These are phyloP conservation scores for Alopecurus myosuroides DNA, from an alignment of 176 grass and related monocot species.

Conservation along the genomic window DNA sequence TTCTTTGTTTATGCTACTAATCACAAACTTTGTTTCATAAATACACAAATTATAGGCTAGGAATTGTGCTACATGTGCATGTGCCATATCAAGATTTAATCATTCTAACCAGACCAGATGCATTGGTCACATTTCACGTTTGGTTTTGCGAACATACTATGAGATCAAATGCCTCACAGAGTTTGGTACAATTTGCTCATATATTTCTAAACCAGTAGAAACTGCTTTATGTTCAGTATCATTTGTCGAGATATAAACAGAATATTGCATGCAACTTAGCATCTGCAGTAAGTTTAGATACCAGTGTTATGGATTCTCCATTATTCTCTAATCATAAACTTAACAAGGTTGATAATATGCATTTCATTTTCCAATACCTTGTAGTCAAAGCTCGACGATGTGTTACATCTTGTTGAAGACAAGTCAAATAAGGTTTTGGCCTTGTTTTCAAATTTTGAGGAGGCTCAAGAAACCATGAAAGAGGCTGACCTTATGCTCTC, in stretches of 20 bases:
- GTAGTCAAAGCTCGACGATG: slow-evolving; percentile 31
- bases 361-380: slow-evolving; percentile 27
- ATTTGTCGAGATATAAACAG: background rate
- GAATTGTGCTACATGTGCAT: slow-evolving; percentile 16
- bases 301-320: background rate
- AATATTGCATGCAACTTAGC: background rate
- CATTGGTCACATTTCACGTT: background rate
- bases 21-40: background rate
- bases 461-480: slow-evolving; percentile 80
- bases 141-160: background rate
- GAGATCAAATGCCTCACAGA: background rate
- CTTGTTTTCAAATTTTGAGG: slow-evolving; percentile 69
- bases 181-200: background rate
- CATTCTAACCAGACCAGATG: background rate
- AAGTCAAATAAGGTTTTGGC: slow-evolving; percentile 51
- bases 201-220: slow-evolving; percentile 15
- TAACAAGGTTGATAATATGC: slow-evolving; percentile 10
- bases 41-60: background rate
- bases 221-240: background rate
- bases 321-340: background rate
- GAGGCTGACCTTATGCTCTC: slow-evolving; percentile 71
- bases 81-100: background rate
- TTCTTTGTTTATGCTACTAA: background rate
- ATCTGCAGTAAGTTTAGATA: background rate
- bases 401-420: slow-evolving; percentile 37